phyloP scores from a whole-genome alignment of 441 rosid species.

The Aleurites moluccanus region DNA sequence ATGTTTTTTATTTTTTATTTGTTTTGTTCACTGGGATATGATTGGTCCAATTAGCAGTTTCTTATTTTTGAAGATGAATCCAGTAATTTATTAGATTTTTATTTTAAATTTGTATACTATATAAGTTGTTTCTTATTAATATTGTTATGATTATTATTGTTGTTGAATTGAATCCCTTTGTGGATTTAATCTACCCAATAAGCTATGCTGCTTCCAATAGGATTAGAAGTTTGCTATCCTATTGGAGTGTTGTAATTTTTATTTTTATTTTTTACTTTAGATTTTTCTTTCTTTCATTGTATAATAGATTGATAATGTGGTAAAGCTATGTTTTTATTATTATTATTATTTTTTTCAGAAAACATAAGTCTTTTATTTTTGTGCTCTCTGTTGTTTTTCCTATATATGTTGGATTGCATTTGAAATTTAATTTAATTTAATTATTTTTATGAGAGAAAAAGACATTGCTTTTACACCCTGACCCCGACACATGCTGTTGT shows the following conservation, averaged over 20 bases:
- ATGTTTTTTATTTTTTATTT: too few species aligned
- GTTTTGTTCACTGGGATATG: too few species aligned
- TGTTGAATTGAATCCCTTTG: slow-evolving; percentile 30
- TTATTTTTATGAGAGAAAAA: background rate
- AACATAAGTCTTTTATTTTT: background rate
- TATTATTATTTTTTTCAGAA: background rate
- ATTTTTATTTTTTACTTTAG: too few species aligned
- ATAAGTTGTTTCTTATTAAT: background rate
- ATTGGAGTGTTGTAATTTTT: too few species aligned
- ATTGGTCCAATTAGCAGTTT: too few species aligned
- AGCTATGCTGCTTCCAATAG: slow-evolving; percentile 20
- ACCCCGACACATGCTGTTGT: background rate
- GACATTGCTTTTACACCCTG: background rate
- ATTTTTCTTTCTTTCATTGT: too few species aligned
- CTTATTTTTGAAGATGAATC: too few species aligned
- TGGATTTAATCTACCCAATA: slow-evolving; percentile 31
- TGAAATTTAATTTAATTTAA: too few species aligned
- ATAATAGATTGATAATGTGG: too few species aligned
- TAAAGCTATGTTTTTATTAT: too few species aligned
- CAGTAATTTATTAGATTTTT: background rate
- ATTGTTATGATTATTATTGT: slow-evolving; percentile 5
- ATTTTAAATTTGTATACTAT: background rate
- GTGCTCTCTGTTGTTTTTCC: background rate
- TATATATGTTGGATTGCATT: background rate
- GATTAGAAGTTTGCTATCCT: slow-evolving; percentile 20